Conservation (phyloP, 1,284 basidiomycete species). For the Porodaedalea pini region DNA sequence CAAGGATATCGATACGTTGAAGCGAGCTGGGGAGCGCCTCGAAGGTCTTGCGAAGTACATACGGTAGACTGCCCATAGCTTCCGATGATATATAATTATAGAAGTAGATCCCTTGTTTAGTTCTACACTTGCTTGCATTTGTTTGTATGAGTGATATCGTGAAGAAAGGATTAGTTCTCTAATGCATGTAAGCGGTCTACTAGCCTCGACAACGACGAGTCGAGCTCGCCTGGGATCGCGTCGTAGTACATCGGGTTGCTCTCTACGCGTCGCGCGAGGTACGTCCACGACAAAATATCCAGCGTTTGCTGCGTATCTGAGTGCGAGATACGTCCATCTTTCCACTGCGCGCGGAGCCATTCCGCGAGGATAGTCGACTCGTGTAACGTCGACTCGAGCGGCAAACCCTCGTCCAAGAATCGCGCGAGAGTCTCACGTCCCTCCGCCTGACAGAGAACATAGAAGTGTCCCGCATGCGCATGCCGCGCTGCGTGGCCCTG, state of each 20-base stretch:
- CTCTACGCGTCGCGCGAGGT: constrained; percentile 66
- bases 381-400: constrained; percentile 79
- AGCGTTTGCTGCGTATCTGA: constrained; percentile 65
- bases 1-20: constrained; percentile 84
- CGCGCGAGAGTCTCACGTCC: constrained; percentile 74
- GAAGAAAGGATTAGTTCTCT: neutral
- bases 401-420: constrained; percentile 83
- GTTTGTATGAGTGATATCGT: neutral
- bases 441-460: constrained; percentile 86
- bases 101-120: neutral
- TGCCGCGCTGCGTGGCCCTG: constrained; percentile 81
- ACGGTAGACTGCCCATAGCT: constrained; percentile 19
- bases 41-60: constrained; percentile 72
- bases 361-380: constrained; percentile 46
- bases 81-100: neutral
- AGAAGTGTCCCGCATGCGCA: constrained; percentile 62
- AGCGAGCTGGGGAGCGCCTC: constrained; percentile 73
- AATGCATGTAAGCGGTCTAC: constrained; percentile 60
- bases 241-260: constrained; percentile 90
- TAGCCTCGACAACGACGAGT: constrained; percentile 63
- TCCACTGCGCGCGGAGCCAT: constrained; percentile 50
- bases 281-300: constrained; percentile 80
- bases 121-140: neutral
- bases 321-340: constrained; percentile 35
- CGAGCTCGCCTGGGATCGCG: constrained; percentile 38